Evolutionary conservation across 2,329 filamentous ascomycete genomes (phyloP).

Genomic region (Biscogniauxia mediterranea): DNA sequence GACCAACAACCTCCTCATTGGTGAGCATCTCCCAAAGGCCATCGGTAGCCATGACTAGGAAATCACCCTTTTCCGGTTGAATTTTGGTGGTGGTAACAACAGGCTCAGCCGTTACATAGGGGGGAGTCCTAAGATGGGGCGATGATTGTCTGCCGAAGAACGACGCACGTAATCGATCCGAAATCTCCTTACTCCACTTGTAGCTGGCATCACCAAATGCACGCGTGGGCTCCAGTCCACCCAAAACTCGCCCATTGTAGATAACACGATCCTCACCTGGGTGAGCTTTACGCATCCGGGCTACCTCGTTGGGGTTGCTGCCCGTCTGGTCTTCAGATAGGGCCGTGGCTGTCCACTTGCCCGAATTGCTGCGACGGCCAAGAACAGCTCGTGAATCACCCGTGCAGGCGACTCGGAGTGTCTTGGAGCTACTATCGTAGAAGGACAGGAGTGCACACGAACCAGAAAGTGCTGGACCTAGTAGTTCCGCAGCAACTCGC

Average conservation of each 20-base stretch:
- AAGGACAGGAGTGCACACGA: constrained; percentile 96
- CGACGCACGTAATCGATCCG: constrained; percentile 74
- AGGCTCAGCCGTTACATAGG: constrained; percentile 96
- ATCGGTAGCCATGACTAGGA: constrained; percentile 93
- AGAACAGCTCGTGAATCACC: constrained; percentile 95
- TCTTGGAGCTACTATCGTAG: constrained; percentile 84
- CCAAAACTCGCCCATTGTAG: constrained; percentile 84
- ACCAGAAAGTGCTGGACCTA: constrained; percentile 92
- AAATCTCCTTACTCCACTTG: constrained; percentile 89
- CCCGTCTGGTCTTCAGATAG: constrained; percentile 95
- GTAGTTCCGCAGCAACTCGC: constrained; percentile 82
- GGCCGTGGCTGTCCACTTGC: constrained; percentile 90
- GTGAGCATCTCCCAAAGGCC: constrained; percentile 99
- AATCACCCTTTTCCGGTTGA: constrained; percentile 85
- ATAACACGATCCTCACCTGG: constrained; percentile 87
- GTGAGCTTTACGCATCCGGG: constrained; percentile 79
- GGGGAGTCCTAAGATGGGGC: constrained; percentile 79
- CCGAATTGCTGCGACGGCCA: constrained; percentile 71
- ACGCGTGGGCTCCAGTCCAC: constrained; percentile 86
- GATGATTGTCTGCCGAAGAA: constrained; percentile 86
- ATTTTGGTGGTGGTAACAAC: constrained; percentile 92
- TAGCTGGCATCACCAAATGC: constrained; percentile 97
- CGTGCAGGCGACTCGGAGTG: constrained; percentile 90
- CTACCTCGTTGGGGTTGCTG: constrained; percentile 78
- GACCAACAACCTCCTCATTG: constrained; percentile 94